phyloP scores from a whole-genome alignment of 169 alveolate species.

The Amoebophrya sp. region DNA sequence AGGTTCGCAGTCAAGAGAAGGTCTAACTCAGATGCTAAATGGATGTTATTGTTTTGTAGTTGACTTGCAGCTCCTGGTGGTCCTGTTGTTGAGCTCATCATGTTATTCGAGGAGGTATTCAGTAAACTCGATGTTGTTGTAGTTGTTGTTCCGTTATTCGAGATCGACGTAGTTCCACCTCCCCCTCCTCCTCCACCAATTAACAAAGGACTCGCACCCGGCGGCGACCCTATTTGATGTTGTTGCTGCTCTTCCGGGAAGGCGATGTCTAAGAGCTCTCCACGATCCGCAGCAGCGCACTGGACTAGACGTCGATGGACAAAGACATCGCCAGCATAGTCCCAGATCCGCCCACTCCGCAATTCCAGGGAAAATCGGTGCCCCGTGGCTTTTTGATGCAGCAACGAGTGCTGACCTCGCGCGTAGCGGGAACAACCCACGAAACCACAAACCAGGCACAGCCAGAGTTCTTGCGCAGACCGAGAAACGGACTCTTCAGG shows the following conservation, averaged over 20 bases:
- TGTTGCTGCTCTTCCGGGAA: neutral
- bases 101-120: neutral
- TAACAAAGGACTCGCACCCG: no score
- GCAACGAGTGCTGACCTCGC: slow-evolving; percentile 2
- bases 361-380: slow-evolving; percentile 38
- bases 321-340: slow-evolving; percentile 31
- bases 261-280: neutral
- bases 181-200: no score
- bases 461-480: slow-evolving; percentile 3
- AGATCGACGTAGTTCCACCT: no score
- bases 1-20: neutral
- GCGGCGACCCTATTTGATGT: no score
- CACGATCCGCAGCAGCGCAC: neutral
- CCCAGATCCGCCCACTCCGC: slow-evolving; percentile 37
- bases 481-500: no score
- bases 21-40: neutral
- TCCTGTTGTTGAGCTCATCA: no score
- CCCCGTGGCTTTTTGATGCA: neutral
- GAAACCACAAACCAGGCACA: neutral
- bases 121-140: neutral
- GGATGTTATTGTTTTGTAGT: no score
- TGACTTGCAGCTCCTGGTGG: no score
- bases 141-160: neutral
- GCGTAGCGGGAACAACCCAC: slow-evolving; percentile 37
- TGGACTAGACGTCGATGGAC: slow-evolving; percentile 36